Conservation (phyloP, 73 alveolate genomes). For the Paramecium bursaria region DNA sequence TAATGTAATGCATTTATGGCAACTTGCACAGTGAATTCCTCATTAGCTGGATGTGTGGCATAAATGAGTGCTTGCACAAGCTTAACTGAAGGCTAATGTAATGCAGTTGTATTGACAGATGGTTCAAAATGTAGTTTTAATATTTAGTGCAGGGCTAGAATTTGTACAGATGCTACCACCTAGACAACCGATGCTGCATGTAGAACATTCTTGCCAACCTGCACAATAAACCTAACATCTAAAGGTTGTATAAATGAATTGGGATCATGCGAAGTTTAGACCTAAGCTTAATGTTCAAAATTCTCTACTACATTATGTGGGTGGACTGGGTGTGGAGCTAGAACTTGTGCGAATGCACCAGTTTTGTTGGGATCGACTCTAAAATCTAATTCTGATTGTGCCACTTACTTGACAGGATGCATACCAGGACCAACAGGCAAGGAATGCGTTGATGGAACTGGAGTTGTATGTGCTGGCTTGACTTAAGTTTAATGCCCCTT, state of each 20-base stretch:
- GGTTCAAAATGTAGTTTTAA: constrained; percentile 6
- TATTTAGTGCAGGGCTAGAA: constrained; percentile 1
- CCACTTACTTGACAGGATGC: constrained; percentile 4
- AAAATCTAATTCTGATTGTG: background rate
- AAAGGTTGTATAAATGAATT: too few species aligned
- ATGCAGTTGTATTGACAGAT: background rate
- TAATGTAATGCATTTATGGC: constrained; percentile 19
- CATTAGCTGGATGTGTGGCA: constrained; percentile 32
- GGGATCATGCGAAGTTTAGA: too few species aligned
- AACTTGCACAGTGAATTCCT: constrained; percentile 38
- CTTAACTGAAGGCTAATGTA: background rate
- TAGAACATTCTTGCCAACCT: background rate
- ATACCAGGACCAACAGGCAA: too few species aligned
- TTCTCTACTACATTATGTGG: background rate
- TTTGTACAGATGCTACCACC: constrained; percentile 25
- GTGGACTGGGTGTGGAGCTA: constrained; percentile 41
- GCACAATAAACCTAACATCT: background rate
- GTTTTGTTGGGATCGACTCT: background rate
- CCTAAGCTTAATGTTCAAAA: too few species aligned
- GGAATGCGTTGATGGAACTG: too few species aligned
- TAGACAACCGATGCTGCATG: background rate
- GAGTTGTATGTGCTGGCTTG: too few species aligned
- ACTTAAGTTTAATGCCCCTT: too few species aligned
- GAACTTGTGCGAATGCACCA: constrained; percentile 63
- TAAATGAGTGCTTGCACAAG: background rate